phyloP scores from a whole-genome alignment of 2,329 filamentous ascomycete species.

The Penicillium thymicola region DNA sequence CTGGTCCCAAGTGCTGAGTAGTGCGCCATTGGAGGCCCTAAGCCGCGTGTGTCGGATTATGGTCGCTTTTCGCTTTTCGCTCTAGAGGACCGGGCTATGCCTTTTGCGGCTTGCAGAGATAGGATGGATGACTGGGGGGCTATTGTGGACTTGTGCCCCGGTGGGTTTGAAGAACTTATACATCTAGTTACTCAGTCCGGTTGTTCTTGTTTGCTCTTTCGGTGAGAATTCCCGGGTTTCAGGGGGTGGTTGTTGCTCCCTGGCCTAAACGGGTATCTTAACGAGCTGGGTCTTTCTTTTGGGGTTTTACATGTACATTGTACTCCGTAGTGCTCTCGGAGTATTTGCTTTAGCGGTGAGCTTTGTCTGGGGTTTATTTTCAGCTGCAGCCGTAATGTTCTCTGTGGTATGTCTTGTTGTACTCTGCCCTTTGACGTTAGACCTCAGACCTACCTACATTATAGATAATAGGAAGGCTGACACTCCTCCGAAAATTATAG shows the following conservation, averaged over 20 bases:
- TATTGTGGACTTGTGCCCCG: background rate
- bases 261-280: slow-evolving; percentile 6
- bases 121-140: background rate
- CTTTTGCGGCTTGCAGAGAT: background rate
- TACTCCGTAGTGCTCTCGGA: background rate
- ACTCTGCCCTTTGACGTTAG: background rate
- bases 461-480: background rate
- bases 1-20: background rate
- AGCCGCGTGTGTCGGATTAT: background rate
- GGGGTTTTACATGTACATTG: no score
- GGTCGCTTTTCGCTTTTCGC: background rate
- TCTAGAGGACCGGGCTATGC: background rate
- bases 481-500: background rate
- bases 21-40: background rate
- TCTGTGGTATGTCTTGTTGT: background rate
- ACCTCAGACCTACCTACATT: background rate
- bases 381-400: slow-evolving; percentile 12
- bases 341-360: background rate
- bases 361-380: slow-evolving; percentile 1
- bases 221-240: background rate
- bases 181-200: background rate
- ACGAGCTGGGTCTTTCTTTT: slow-evolving; percentile 2
- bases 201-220: background rate
- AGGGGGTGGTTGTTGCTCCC: background rate
- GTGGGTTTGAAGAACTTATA: background rate